Evolutionary conservation across 805 yeast species (phyloP).

Genomic region (Kuraishia molischiana): DNA sequence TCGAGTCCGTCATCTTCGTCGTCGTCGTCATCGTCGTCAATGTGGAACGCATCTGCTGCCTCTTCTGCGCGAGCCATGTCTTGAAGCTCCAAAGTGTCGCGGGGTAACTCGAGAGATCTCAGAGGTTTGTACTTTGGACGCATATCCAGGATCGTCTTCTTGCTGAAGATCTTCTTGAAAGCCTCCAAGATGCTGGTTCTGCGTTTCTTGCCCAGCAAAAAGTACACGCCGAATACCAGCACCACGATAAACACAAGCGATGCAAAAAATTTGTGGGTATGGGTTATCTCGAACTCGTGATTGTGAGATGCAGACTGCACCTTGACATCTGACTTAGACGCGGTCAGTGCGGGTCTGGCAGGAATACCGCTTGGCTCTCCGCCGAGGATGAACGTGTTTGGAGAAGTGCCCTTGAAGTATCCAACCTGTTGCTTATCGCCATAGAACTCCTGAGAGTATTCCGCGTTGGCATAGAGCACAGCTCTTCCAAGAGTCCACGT

Average conservation of each 20-base stretch:
- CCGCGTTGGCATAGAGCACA: slow-evolving; percentile 50
- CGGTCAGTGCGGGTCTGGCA: slow-evolving; percentile 31
- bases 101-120: slow-evolving; percentile 13
- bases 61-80: slow-evolving; percentile 9
- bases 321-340: slow-evolving; percentile 6
- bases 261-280: slow-evolving; percentile 28
- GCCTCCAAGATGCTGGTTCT: slow-evolving; percentile 8
- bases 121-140: slow-evolving; percentile 16
- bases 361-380: slow-evolving; percentile 35
- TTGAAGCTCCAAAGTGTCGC: slow-evolving; percentile 7
- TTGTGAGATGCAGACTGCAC: slow-evolving; percentile 22
- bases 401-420: slow-evolving; percentile 35
- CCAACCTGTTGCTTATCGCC: slow-evolving; percentile 29
- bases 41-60: slow-evolving; percentile 9
- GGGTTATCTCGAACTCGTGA: slow-evolving; percentile 23
- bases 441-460: slow-evolving; percentile 29
- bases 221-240: slow-evolving; percentile 1
- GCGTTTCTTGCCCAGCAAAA: slow-evolving; percentile 11
- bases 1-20: slow-evolving; percentile 1
- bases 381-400: slow-evolving; percentile 38
- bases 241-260: slow-evolving; percentile 4
- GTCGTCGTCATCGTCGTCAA: slow-evolving; percentile 1
- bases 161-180: slow-evolving; percentile 6
- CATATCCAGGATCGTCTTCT: background rate
- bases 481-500: slow-evolving; percentile 93